A percentile compares a stretch with the other conserved stretches of the same genome.
Conservation (phyloP, 2,329 filamentous ascomycete genomes). For the Paracoccidioides brasiliensis region DNA sequence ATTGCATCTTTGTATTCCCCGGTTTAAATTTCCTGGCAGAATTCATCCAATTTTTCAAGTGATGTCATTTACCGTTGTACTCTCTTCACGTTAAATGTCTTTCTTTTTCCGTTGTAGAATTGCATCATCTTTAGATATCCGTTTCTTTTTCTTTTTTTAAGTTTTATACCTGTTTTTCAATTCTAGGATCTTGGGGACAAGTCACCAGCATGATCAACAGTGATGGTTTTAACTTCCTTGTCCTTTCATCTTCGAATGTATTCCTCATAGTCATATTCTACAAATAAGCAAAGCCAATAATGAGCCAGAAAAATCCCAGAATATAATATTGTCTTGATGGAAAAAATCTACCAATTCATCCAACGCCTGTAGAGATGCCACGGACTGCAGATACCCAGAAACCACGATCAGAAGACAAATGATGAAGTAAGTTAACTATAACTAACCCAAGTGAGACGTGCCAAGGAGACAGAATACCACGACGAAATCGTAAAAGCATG, state of each 20-base stretch:
- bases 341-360: not conserved
- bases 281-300: not conserved
- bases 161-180: not conserved
- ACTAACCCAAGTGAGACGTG: not conserved
- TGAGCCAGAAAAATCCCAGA: not conserved
- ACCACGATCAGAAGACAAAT: not conserved
- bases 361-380: not conserved
- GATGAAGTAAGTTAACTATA: too few species aligned
- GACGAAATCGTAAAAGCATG: not conserved
- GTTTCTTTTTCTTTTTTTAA: not conserved
- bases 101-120: too few species aligned
- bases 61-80: too few species aligned
- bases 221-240: too few species aligned
- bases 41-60: too few species aligned
- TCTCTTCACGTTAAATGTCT: too few species aligned
- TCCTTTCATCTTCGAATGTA: too few species aligned
- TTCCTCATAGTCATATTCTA: too few species aligned
- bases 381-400: not conserved
- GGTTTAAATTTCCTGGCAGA: too few species aligned
- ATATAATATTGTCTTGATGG: not conserved
- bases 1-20: too few species aligned
- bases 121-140: too few species aligned
- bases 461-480: not conserved
- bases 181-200: not conserved
- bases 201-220: too few species aligned